Percentiles rank a stretch among this genome's conserved stretches.
Conservation (phyloP, 768 basidiomycete genomes). For the Mycena filopes region DNA sequence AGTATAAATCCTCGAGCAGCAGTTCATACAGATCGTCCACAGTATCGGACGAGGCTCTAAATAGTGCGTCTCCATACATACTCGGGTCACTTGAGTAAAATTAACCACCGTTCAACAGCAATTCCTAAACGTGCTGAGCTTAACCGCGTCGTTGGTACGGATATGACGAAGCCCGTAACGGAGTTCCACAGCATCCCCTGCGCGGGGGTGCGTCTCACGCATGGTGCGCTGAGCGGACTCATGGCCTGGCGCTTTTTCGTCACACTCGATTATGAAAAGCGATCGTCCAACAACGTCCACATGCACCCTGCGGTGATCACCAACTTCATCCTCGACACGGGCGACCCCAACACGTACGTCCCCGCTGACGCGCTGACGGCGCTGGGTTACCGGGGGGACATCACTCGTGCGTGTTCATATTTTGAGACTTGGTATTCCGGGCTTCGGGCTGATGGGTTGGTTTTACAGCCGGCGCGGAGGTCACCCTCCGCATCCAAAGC, state of each 20-base stretch:
- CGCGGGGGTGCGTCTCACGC: conserved; percentile 39
- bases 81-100: too few relatives aligned
- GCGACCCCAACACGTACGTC: conserved; percentile 30
- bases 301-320: conserved; percentile 24
- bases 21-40: conserved; percentile 19
- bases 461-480: conserved; percentile 35
- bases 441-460: too few relatives aligned
- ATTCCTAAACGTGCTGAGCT: conserved; percentile 35
- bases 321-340: conserved; percentile 43
- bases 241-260: conserved; percentile 42
- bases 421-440: too few relatives aligned
- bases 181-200: conserved; percentile 39
- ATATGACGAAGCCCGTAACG: conserved; percentile 33
- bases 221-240: conserved; percentile 36
- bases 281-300: background rate
- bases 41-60: conserved; percentile 1
- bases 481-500: conserved; percentile 36
- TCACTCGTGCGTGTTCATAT: conserved; percentile 22
- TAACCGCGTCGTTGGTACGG: conserved; percentile 35
- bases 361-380: conserved; percentile 33
- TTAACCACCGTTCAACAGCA: background rate
- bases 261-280: conserved; percentile 14
- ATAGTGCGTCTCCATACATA: conserved; percentile 2
- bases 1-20: conserved; percentile 8
- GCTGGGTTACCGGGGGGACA: conserved; percentile 30